phyloP scores from a whole-genome alignment of 495 filamentous ascomycete species.

The Evernia prunastri region DNA sequence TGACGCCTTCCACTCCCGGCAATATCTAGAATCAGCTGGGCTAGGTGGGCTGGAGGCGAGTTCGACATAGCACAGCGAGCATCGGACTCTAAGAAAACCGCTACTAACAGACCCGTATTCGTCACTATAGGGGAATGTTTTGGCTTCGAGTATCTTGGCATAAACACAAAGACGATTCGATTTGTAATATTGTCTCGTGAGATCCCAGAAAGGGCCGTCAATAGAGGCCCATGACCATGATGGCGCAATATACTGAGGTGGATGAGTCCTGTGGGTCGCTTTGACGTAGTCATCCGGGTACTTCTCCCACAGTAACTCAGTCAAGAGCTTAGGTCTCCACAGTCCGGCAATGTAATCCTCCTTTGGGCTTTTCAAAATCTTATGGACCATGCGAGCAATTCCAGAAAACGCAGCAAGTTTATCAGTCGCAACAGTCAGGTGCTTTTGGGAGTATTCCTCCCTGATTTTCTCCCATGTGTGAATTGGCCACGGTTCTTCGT shows the following conservation, averaged over 20 bases:
- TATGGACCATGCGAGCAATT: background rate
- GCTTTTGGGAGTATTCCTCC: background rate
- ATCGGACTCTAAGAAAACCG: no score
- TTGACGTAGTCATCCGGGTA: background rate
- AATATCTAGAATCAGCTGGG: no score
- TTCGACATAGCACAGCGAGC: no score
- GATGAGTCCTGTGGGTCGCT: background rate
- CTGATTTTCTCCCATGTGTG: background rate
- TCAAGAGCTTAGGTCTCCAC: background rate
- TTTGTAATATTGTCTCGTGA: no score
- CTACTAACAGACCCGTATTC: no score
- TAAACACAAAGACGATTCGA: no score
- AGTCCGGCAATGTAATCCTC: background rate
- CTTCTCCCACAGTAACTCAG: background rate
- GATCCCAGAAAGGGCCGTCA: background rate
- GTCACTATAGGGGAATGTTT: no score
- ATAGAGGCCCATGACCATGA: background rate
- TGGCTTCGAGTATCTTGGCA: no score
- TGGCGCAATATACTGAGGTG: background rate
- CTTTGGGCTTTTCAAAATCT: background rate
- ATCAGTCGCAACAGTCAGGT: background rate
- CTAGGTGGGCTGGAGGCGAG: no score
- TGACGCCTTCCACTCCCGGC: no score
- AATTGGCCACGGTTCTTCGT: background rate
- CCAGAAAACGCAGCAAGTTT: background rate